phyloP scores from a whole-genome alignment of 495 filamentous ascomycete genomes.

The Astrocystis sublimbata region DNA sequence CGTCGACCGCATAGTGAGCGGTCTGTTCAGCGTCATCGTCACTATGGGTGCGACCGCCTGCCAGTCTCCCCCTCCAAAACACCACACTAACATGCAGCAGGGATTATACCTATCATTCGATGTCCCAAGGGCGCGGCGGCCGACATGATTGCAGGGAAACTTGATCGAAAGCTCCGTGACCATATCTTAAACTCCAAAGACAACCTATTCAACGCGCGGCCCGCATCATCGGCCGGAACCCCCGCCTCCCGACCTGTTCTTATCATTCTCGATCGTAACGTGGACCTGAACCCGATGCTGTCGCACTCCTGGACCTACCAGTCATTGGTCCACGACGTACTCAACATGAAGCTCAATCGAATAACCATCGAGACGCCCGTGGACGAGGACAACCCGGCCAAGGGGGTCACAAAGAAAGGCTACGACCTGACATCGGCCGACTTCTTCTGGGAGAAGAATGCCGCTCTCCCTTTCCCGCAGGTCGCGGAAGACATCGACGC shows the following conservation, averaged over 20 bases:
- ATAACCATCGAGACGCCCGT: conserved; percentile 85
- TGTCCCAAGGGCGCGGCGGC: conserved; percentile 90
- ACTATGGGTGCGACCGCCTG: conserved; percentile 77
- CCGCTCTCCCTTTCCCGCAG: conserved; percentile 90
- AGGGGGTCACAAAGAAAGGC: conserved; percentile 71
- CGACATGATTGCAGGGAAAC: conserved; percentile 88
- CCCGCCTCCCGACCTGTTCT: conserved; percentile 77
- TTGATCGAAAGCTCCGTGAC: conserved; percentile 94
- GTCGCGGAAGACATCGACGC: conserved; percentile 95
- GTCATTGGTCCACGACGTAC: conserved; percentile 90
- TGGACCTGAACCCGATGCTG: conserved; percentile 97
- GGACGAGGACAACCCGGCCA: conserved; percentile 72
- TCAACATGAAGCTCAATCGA: conserved; percentile 92
- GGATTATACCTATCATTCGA: conserved; percentile 89
- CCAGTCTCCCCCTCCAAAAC: not conserved
- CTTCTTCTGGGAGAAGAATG: conserved; percentile 97
- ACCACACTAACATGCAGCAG: conserved; percentile 40
- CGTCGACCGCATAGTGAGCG: conserved; percentile 88
- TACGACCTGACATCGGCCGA: conserved; percentile 91
- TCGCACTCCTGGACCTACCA: conserved; percentile 99
- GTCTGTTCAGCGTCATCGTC: conserved; percentile 92
- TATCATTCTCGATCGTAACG: conserved; percentile 88
- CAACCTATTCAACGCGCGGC: conserved; percentile 69
- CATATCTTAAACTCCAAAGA: conserved; percentile 97
- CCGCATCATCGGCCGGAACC: conserved; percentile 48